phyloP scores from a whole-genome alignment of 2,329 filamentous ascomycete genomes.

The Neoscytalidium dimidiatum region DNA sequence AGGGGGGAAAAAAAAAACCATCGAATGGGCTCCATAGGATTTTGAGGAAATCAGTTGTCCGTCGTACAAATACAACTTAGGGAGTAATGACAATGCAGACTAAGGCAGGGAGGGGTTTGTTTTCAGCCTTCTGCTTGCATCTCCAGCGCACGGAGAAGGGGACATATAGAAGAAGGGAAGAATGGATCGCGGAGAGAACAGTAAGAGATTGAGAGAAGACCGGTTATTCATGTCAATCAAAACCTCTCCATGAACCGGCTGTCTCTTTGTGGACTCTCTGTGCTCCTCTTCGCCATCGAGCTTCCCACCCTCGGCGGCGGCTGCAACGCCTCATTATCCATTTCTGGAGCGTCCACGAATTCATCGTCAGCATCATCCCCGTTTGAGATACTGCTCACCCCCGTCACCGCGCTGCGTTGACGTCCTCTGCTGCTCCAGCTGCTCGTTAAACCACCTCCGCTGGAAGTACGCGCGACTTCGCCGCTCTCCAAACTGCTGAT shows the following conservation, averaged over 20 bases:
- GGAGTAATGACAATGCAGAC: neutral
- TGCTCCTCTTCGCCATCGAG: neutral
- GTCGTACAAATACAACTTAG: neutral
- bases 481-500: slow-evolving; percentile 12
- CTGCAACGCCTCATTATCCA: neutral
- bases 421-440: slow-evolving; percentile 1
- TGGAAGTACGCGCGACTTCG: neutral
- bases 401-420: slow-evolving; percentile 2
- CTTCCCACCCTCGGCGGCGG: neutral
- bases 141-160: no score
- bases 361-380: slow-evolving; percentile 39
- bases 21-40: neutral
- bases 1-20: neutral
- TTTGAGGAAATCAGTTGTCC: neutral
- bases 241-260: slow-evolving; percentile 15
- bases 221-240: neutral
- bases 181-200: neutral
- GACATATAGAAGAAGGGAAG: neutral
- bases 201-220: neutral
- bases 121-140: no score
- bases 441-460: neutral
- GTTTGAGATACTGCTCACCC: slow-evolving; percentile 25
- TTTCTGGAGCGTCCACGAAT: slow-evolving; percentile 55
- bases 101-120: no score
- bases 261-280: slow-evolving; percentile 6